Evolutionary conservation across 805 yeast species (phyloP), one percentile per base, ranked within the genome.

Genomic region (Kodamaea neixiangensis): DNA sequence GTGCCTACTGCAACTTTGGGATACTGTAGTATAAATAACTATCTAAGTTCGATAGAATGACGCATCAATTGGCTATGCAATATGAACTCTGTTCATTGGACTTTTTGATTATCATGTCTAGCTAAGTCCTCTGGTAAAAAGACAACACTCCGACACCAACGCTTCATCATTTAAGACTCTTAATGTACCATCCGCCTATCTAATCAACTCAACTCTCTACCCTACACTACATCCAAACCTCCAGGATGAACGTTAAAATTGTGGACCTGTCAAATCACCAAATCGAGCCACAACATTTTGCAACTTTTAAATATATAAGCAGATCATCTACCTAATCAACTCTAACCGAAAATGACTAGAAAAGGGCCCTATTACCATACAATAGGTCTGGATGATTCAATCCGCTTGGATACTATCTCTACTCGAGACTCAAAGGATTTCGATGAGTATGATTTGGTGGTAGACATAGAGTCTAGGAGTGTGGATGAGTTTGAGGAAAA

Each of bases 401-500:
- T 25, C 7, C 5, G 11, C 31, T 25, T 25, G 10, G 10, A 25
- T 4, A 25, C 31, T 9, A 25, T 25, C 31, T 13, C 3, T 7
- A 25, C 31, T 25, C 31, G 31, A 25, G 45, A 42, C 35, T 42
- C 45, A 13, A 42, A 42, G n/a, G 44, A 25, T 25, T 25, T 25
- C 11, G 31, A 25, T 7, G 31, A 25, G 10, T 42, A 42, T 22
- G 45, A 42, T 15, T 42, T 34, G 13, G 31, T 42, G 5, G 45
- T 14, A 13, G 45, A 42, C n/a, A 14, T 40, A 14, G 31, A 40
- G 17, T 22, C 14, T 2, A 34, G 31, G 18, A 42, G 45, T 42
- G 45, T 42, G 45, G 45, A 42, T 22, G 44, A 14, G 17, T 3
- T 25, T 25, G 44, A 29, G 18, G 46, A 42, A 17, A 58, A 59